Evolutionary conservation across 2,329 filamentous ascomycete species (phyloP).

Genomic region (Neofusicoccum cordaticola): DNA sequence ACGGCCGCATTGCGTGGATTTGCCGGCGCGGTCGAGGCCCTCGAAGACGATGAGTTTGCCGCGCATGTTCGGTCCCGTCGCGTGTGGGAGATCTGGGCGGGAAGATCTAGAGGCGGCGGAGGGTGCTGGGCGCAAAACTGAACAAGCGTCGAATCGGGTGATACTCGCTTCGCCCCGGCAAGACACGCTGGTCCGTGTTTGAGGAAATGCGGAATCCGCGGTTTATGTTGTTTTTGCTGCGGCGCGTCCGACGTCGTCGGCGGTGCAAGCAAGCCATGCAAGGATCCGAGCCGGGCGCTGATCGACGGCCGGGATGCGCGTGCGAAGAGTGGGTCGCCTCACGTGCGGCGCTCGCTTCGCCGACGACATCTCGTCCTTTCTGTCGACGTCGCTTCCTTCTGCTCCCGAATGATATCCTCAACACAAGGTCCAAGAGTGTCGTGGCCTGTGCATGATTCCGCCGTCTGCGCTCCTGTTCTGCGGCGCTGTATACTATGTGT

Average conservation of each 20-base stretch:
- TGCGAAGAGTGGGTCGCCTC: background rate
- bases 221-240: background rate
- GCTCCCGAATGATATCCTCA: background rate
- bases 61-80: constrained; percentile 36
- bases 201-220: too few relatives aligned
- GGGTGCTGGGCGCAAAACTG: too few relatives aligned
- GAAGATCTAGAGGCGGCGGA: background rate
- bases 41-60: constrained; percentile 82
- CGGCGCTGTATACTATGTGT: constrained; percentile 6
- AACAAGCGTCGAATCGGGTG: too few relatives aligned
- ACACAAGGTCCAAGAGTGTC: constrained; percentile 4
- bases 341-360: background rate
- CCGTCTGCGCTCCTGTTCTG: background rate
- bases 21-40: constrained; percentile 84
- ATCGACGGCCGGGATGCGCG: constrained; percentile 7
- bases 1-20: constrained; percentile 81
- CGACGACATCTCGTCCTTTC: constrained; percentile 4
- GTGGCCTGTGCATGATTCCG: background rate
- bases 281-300: background rate
- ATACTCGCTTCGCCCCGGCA: too few relatives aligned
- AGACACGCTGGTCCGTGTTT: too few relatives aligned
- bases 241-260: background rate
- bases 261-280: constrained; percentile 2
- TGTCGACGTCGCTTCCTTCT: background rate
- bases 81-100: too few relatives aligned